Base-by-base conservation (phyloP, 75 land plant genomes). In the Picea sitchensis region DNA sequence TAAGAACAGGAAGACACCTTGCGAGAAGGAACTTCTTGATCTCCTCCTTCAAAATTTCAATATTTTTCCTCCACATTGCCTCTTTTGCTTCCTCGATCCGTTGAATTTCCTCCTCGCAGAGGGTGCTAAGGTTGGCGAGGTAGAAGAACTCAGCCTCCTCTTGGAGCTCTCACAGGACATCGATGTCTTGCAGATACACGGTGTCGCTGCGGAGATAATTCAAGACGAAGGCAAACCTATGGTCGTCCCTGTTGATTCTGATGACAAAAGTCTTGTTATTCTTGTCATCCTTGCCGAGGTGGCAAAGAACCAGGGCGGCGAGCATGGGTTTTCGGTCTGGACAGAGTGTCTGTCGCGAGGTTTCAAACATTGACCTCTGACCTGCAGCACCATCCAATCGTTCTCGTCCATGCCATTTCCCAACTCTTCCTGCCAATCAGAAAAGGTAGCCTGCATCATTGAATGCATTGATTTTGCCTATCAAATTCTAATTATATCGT, bases 151-250 rank as follows among this genome's bases (percentile, higher is more conserved):
- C 65, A 0, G 87, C 87, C 80, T 85, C 87, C 76, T 85, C 87
- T 7, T 78, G 61, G 26, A 85, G 41, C 7, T 60, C 87, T 54
- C 87, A 20, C 30, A 85, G 65, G 17, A 73, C 67, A 0, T 78
- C 65, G 17, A 73, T 61, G 15, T 82, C 81, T 14, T 82, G 57
- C 13, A 85, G 87, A 84, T 84, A 85, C 14, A 85, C 58, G 14
- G 87, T 85, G 34, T 81, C 87, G 59, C 75, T 78, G 2, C 84
- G 56, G 31, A 85, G 81, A 60, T 86, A 86, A 76, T 86, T 86
- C 61, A 86, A 78, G 9, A 86, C 81, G 34, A 82, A 84, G 1
- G 34, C 12, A 58, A 86, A 86, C 23, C 87, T 67, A 8, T 54
- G 41, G 30, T 58, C 84, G 62, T 86, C 87, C 18, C 84, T 59